Evolutionary conservation across 768 basidiomycete genomes (phyloP), one percentile per base, ranked within the genome.

Genomic region (Russula sp.): DNA sequence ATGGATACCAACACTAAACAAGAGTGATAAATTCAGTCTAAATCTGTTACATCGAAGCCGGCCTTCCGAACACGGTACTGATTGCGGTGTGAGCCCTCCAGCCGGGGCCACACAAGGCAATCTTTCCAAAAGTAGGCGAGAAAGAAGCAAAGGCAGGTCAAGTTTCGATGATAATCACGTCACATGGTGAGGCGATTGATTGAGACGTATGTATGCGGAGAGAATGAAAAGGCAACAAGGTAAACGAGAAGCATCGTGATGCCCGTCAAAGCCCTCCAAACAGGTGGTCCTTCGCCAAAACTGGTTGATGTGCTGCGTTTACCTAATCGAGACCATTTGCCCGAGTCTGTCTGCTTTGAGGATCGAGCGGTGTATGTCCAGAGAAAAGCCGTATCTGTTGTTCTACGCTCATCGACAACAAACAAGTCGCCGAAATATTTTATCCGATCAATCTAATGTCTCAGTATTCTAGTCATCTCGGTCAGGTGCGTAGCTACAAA

Each of bases 111-210:
- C 32, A 49, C 44, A 62, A 54, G 53, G 53, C 53, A 64, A 64
- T 64, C 63, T 60, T 60, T 50, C 63, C 59, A 64, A 64, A 64
- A 64, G 54, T 28, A 50, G 55, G 61, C 46, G 28, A 60, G 28
- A 55, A 52, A 48, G 52, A 55, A 59, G 51, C 42, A n/a, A n/a
- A n/a, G n/a, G n/a, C n/a, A n/a, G n/a, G n/a, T n/a, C n/a, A n/a
- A 49, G 34, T 62, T 50, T 57, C 28, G 46, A 40, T 24, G 46
- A 57, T 28, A 56, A 57, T 63, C 50, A 59, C 57, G 62, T 59
- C 63, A 64, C 51, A 54, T 59, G 20, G 40, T 22, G 20, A 64
- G 51, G 63, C 52, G 63, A 64, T 64, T 64, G 44, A 64, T 64
- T 59, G 51, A 28, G 61, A 40, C 32, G 24, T 28, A 36, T 55